Percentiles rank a stretch among this genome's conserved stretches.
These are phyloP conservation scores for Chlamydomonas incerta DNA, from an alignment of 139 green algal genomes.

Conservation along the genomic window DNA sequence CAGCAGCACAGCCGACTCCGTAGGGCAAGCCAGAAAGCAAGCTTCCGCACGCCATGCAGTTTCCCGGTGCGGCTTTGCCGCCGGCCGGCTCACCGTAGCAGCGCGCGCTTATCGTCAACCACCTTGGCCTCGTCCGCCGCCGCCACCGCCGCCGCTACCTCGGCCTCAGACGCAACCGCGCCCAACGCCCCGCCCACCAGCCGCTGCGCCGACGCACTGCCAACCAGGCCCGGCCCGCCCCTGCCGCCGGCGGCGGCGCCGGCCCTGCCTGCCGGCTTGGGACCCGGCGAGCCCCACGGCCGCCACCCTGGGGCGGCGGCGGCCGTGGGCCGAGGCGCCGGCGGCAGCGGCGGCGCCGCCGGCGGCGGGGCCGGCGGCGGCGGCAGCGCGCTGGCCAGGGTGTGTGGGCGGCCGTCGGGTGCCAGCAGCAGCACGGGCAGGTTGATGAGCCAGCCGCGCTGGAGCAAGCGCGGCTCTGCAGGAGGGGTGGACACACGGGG, in stretches of 20 bases:
- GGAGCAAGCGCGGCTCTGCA: constrained; percentile 1
- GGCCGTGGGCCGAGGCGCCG: not conserved
- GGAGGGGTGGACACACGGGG: too few species aligned
- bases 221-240: too few species aligned
- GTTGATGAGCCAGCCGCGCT: constrained; percentile 16
- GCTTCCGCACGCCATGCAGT: too few species aligned
- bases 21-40: too few species aligned
- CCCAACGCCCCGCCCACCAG: not conserved
- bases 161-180: not conserved
- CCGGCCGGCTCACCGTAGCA: not conserved
- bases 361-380: not conserved
- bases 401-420: not conserved
- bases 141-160: not conserved
- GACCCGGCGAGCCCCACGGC: too few species aligned
- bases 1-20: not conserved
- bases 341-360: not conserved
- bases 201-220: not conserved
- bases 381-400: constrained; percentile 3
- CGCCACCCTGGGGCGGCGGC: not conserved
- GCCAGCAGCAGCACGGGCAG: constrained; percentile 17
- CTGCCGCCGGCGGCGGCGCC: too few species aligned
- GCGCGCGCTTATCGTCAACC: constrained; percentile 14
- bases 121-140: not conserved
- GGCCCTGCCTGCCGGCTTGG: too few species aligned
- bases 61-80: too few species aligned